These are phyloP conservation scores for Platanus orientalis DNA, from an alignment of 164 flowering plant species.

Conservation along the genomic window DNA sequence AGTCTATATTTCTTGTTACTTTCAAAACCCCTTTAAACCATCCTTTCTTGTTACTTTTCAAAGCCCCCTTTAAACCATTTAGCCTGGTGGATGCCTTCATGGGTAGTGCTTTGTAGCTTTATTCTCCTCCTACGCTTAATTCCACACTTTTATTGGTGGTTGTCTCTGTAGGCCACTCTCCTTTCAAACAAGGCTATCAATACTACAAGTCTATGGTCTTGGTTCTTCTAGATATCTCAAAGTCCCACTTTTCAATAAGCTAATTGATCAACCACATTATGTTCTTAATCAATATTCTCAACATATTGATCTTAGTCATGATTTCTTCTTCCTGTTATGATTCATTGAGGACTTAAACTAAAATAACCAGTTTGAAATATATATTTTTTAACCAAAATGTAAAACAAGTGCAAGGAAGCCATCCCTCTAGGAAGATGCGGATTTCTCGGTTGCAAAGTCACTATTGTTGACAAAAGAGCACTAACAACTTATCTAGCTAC, in stretches of 20 bases:
- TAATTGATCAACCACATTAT: conserved; percentile 23
- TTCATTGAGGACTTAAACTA: neutral
- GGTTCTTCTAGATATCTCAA: conserved; percentile 27
- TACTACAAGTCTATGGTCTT: conserved; percentile 25
- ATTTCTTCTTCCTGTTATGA: neutral
- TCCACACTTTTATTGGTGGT: conserved; percentile 29
- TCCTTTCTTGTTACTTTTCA: conserved; percentile 8
- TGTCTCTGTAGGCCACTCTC: conserved; percentile 21
- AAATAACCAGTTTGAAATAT: too few relatives aligned
- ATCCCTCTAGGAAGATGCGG: neutral
- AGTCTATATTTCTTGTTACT: conserved; percentile 20
- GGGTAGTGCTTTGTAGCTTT: conserved; percentile 29
- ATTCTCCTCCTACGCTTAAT: conserved; percentile 22
- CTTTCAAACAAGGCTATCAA: conserved; percentile 30
- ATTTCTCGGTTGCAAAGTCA: neutral
- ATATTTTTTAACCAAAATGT: neutral
- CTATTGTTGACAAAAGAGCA: neutral
- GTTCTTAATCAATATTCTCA: conserved; percentile 16
- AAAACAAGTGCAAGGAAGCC: neutral
- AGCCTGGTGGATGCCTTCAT: conserved; percentile 27
- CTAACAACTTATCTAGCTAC: neutral
- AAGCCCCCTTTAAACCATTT: conserved; percentile 23
- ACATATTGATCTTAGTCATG: conserved; percentile 26
- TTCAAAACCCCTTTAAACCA: conserved; percentile 17
- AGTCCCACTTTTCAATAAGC: conserved; percentile 8